Percentiles rank a stretch among this genome's conserved stretches.
These are phyloP conservation scores for Metarhizium brunneum DNA, from an alignment of 2,329 filamentous ascomycete species.

Conservation along the genomic window DNA sequence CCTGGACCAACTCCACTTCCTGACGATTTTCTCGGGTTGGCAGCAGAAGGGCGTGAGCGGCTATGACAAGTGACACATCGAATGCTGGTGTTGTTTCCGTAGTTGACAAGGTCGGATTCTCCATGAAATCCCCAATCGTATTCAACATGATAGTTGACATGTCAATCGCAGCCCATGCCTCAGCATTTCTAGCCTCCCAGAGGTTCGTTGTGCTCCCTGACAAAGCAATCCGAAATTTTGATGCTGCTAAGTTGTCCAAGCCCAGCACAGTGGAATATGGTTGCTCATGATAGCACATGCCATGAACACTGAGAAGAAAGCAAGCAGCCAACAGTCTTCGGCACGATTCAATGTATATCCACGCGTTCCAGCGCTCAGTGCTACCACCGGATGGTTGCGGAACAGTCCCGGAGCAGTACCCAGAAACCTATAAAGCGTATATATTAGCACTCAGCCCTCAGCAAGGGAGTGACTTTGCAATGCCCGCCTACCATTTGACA, in stretches of 20 bases:
- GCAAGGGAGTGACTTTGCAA: not conserved
- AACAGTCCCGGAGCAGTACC: not conserved
- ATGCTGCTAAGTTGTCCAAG: slow-evolving; percentile 25
- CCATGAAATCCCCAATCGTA: slow-evolving; percentile 18
- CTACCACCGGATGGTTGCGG: slow-evolving; percentile 5
- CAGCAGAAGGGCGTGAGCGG: slow-evolving; percentile 27
- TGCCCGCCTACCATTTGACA: slow-evolving; percentile 43
- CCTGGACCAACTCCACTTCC: slow-evolving; percentile 16
- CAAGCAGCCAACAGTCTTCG: slow-evolving; percentile 46
- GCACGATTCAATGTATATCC: slow-evolving; percentile 42
- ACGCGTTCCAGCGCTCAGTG: slow-evolving; percentile 37
- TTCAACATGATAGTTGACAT: slow-evolving; percentile 15
- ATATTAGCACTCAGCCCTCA: not conserved
- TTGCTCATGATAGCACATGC: slow-evolving; percentile 45
- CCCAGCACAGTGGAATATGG: slow-evolving; percentile 23
- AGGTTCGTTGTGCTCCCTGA: slow-evolving; percentile 32
- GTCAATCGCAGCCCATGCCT: slow-evolving; percentile 35
- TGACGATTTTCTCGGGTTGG: slow-evolving; percentile 21
- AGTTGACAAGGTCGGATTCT: slow-evolving; percentile 24
- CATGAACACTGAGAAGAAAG: slow-evolving; percentile 47
- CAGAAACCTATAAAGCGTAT: slow-evolving; percentile 1
- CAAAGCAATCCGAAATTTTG: slow-evolving; percentile 35
- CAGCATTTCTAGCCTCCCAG: slow-evolving; percentile 38
- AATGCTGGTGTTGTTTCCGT: slow-evolving; percentile 26
- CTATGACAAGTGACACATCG: slow-evolving; percentile 32